Evolutionary conservation across 106 monocot species (phyloP).

Genomic region (Allium cepa): DNA sequence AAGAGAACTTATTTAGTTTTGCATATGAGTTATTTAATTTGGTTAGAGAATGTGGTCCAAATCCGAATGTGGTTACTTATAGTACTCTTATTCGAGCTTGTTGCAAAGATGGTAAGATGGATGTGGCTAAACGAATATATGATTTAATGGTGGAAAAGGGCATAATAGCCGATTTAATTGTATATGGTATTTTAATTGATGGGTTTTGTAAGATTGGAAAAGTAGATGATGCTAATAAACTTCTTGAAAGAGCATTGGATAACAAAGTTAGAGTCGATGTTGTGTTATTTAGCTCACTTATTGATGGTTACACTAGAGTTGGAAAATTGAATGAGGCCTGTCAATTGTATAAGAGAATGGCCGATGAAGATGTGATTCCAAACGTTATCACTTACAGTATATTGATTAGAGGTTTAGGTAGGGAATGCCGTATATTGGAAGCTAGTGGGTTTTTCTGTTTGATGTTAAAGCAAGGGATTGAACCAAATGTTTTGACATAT

Average conservation of each 20-base stretch:
- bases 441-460: conserved; percentile 19
- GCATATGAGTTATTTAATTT: conserved; percentile 28
- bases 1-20: conserved; percentile 1
- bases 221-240: conserved; percentile 19
- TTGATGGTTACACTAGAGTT: conserved; percentile 37
- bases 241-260: conserved; percentile 22
- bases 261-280: conserved; percentile 38
- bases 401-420: conserved; percentile 34
- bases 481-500: conserved; percentile 33
- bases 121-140: conserved; percentile 18
- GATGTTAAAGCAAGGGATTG: conserved; percentile 36
- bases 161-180: conserved; percentile 32
- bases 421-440: conserved; percentile 17
- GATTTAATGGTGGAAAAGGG: conserved; percentile 28
- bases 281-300: conserved; percentile 44
- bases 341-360: conserved; percentile 28
- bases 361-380: conserved; percentile 21
- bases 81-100: conserved; percentile 38
- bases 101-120: conserved; percentile 26
- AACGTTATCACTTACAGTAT: conserved; percentile 42
- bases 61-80: conserved; percentile 45
- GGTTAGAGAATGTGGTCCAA: conserved; percentile 17
- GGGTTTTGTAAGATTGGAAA: conserved; percentile 47
- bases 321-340: conserved; percentile 23
- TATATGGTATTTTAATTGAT: conserved; percentile 42